phyloP scores from a whole-genome alignment of 148 eudicot genomes.

The Heliamphora exappendiculata region DNA sequence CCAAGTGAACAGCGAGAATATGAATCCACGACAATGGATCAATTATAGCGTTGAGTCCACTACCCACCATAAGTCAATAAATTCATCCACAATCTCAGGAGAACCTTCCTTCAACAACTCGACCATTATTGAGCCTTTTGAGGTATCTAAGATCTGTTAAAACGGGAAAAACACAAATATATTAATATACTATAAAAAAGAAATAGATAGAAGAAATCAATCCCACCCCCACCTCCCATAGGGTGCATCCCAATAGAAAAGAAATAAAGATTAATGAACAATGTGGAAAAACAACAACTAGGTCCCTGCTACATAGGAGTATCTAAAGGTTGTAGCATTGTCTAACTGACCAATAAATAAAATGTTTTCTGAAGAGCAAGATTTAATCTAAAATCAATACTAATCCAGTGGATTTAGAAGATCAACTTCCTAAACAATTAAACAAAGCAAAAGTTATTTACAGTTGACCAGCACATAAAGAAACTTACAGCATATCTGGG shows the following conservation, averaged over 20 bases:
- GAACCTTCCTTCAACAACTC: constrained; percentile 87
- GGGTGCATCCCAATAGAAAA: too few species aligned
- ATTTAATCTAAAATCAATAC: background rate
- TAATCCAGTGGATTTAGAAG: background rate
- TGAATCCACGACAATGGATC: background rate
- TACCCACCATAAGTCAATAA: constrained; percentile 73
- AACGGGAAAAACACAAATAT: background rate
- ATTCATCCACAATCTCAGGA: constrained; percentile 71
- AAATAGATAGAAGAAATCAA: too few species aligned
- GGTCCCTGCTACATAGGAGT: constrained; percentile 3
- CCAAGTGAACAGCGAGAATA: background rate
- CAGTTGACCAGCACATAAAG: constrained; percentile 30
- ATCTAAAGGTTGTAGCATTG: background rate
- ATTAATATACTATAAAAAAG: constrained; percentile 6
- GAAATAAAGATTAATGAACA: background rate
- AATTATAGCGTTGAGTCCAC: background rate
- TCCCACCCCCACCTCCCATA: too few species aligned
- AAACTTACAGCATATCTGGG: constrained; percentile 69
- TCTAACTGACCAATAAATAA: background rate
- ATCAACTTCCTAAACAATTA: background rate
- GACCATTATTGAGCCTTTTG: constrained; percentile 75
- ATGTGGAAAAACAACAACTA: background rate
- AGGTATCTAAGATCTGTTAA: constrained; percentile 60
- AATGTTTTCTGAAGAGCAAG: background rate
- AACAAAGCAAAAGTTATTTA: background rate